Evolutionary conservation across 805 yeast species (phyloP).

Genomic region (Ogataea corticis): DNA sequence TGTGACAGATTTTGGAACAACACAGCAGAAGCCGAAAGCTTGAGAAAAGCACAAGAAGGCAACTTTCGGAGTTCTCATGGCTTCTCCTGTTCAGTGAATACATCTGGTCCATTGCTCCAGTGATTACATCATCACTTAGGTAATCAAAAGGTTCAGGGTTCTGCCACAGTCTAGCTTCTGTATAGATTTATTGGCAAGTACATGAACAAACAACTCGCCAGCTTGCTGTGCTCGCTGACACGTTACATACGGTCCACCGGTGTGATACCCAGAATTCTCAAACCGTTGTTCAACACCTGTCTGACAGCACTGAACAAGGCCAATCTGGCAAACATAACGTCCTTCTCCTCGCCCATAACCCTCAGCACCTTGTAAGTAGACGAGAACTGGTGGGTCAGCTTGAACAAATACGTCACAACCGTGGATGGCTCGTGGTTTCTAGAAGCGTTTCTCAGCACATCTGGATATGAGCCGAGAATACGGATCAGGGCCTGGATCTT

Average conservation of each 20-base stretch:
- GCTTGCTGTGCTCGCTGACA: no score
- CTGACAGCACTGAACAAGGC: constrained; percentile 89
- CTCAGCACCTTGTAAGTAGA: constrained; percentile 94
- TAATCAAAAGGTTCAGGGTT: no score
- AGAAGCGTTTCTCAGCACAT: constrained; percentile 76
- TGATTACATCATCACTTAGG: no score
- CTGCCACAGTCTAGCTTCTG: no score
- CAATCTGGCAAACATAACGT: constrained; percentile 84
- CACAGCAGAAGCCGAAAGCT: no score
- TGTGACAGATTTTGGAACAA: no score
- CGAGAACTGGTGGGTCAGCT: constrained; percentile 88
- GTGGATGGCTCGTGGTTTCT: constrained; percentile 92
- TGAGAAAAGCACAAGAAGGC: no score
- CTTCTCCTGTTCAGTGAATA: no score
- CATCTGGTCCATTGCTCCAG: no score
- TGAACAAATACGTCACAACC: constrained; percentile 89
- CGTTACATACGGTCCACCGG: constrained; percentile 96
- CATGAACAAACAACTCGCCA: no score
- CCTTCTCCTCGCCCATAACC: constrained; percentile 94
- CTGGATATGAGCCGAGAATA: constrained; percentile 87
- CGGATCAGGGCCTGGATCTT: constrained; percentile 61
- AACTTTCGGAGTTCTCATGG: no score
- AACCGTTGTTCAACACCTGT: constrained; percentile 87
- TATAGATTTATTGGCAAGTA: no score
- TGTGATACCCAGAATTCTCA: constrained; percentile 85